Conservation (phyloP, 2,329 filamentous ascomycete species). For the Chalaropsis thielavioides region DNA sequence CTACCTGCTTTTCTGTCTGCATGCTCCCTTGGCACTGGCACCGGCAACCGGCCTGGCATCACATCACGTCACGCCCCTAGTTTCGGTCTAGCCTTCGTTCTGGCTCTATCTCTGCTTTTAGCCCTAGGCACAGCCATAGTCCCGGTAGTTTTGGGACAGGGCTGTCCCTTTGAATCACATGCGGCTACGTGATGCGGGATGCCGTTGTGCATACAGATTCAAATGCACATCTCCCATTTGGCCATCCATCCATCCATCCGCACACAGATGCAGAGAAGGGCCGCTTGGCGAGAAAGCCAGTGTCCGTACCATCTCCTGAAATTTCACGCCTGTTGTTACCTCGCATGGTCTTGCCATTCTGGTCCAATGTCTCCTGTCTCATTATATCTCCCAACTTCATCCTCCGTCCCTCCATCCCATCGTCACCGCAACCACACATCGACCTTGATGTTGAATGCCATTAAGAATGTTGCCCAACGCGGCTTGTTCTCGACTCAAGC, state of each 20-base stretch:
- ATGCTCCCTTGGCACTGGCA: neutral
- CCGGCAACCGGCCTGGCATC: neutral
- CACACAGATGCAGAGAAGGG: neutral
- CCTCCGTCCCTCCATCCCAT: neutral
- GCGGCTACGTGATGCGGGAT: neutral
- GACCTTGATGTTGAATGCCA: neutral
- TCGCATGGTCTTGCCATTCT: neutral
- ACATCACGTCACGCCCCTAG: no score
- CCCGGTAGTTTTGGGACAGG: neutral
- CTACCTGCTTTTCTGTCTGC: neutral
- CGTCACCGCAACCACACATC: neutral
- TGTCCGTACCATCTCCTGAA: neutral
- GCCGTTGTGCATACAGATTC: neutral
- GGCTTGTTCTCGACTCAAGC: neutral
- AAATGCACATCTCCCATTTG: slow-evolving; percentile 2
- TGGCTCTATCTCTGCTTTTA: neutral
- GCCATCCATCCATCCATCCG: neutral
- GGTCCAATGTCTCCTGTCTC: neutral
- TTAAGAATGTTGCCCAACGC: neutral
- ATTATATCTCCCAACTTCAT: no score
- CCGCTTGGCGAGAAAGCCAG: neutral
- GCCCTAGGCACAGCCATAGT: neutral
- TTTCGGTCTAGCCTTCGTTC: neutral
- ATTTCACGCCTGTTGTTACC: neutral
- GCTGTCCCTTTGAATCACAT: neutral